Evolutionary conservation across 2,329 filamentous ascomycete genomes (phyloP).

Genomic region (Chaetoscypha palmicola): DNA sequence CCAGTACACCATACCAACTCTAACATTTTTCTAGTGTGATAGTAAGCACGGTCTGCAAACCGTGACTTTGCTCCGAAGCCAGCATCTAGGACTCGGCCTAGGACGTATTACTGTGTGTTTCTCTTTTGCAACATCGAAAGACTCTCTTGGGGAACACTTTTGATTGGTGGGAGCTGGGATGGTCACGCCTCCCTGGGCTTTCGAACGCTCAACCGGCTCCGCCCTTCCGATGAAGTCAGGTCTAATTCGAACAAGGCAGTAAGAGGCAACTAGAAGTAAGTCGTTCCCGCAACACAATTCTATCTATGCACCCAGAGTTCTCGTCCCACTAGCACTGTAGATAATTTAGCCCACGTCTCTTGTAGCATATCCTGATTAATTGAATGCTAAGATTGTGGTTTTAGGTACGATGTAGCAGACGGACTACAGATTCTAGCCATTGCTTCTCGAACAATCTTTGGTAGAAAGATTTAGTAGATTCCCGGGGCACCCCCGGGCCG

Average conservation of each 20-base stretch:
- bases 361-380: too few species aligned
- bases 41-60: constrained; percentile 39
- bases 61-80: constrained; percentile 50
- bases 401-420: constrained; percentile 2
- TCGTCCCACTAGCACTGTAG: too few species aligned
- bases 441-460: neutral
- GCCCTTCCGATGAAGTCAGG: neutral
- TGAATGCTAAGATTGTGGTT: too few species aligned
- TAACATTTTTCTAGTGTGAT: too few species aligned
- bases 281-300: too few species aligned
- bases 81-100: constrained; percentile 51
- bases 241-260: constrained; percentile 7
- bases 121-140: constrained; percentile 3
- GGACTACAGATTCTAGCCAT: constrained; percentile 1
- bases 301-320: too few species aligned
- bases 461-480: neutral
- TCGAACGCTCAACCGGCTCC: constrained; percentile 13
- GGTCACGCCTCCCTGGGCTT: constrained; percentile 41
- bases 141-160: constrained; percentile 1
- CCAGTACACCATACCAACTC: too few species aligned
- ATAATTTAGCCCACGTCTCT: too few species aligned
- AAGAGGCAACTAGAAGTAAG: constrained; percentile 3
- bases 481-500: too few species aligned
- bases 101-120: constrained; percentile 31
- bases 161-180: constrained; percentile 35